Evolutionary conservation across 345 rosid genomes (phyloP).

Genomic region (Hevea brasiliensis): DNA sequence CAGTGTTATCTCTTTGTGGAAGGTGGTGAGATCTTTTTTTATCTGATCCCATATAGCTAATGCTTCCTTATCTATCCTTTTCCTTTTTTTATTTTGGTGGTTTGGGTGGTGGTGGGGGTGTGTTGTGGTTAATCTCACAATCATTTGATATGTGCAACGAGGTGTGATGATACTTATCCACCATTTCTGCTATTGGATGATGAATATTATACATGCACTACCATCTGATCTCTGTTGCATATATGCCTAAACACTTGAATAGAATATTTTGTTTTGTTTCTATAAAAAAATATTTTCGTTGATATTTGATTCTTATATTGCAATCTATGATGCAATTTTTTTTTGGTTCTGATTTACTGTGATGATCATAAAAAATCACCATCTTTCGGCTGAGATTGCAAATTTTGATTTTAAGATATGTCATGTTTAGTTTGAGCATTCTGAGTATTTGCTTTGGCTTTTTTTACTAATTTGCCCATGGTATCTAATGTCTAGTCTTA

Average conservation of each 20-base stretch:
- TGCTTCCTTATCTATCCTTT: no score
- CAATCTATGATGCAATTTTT: constrained; percentile 67
- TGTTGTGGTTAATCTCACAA: no score
- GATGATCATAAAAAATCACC: constrained; percentile 55
- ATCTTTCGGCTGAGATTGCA: constrained; percentile 92
- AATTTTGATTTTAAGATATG: background rate
- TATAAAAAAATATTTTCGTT: background rate
- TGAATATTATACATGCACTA: constrained; percentile 76
- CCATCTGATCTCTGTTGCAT: constrained; percentile 79
- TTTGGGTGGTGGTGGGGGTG: no score
- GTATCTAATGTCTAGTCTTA: constrained; percentile 76
- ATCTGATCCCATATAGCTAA: no score
- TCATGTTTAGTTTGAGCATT: background rate
- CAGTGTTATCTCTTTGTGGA: no score
- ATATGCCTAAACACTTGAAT: background rate
- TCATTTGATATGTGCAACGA: constrained; percentile 25
- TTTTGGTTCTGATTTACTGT: constrained; percentile 41
- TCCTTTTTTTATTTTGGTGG: no score
- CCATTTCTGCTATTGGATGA: constrained; percentile 54
- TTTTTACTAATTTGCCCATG: constrained; percentile 44
- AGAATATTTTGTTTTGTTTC: no score
- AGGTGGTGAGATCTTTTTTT: no score
- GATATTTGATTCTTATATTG: constrained; percentile 5
- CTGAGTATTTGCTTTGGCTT: background rate
- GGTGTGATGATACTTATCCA: constrained; percentile 69